phyloP scores from a whole-genome alignment of 169 alveolate genomes.

The Eimeria nieschulzi region DNA sequence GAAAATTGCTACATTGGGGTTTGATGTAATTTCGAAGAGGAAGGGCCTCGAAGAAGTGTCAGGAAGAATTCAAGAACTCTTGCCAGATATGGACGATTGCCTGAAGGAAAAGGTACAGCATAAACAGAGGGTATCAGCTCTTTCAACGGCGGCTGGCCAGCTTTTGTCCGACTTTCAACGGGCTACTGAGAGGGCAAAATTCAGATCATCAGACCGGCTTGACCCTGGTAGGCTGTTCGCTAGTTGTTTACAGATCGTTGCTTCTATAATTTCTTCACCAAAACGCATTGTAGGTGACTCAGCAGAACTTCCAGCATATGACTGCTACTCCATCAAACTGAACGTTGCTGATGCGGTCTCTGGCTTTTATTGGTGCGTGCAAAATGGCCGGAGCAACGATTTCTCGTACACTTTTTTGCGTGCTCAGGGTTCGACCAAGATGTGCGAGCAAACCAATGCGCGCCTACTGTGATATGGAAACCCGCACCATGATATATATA shows the following conservation, averaged over 20 bases:
- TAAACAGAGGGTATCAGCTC: slow-evolving; percentile 76
- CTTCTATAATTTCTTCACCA: background rate
- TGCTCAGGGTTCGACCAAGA: slow-evolving; percentile 84
- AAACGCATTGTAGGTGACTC: slow-evolving; percentile 85
- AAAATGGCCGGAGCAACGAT: background rate
- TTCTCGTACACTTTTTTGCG: background rate
- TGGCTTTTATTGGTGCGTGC: slow-evolving; percentile 90
- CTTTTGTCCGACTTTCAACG: slow-evolving; percentile 51
- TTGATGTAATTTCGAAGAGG: slow-evolving; percentile 84
- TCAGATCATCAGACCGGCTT: slow-evolving; percentile 70
- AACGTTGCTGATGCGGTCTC: slow-evolving; percentile 82
- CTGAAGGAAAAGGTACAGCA: slow-evolving; percentile 81
- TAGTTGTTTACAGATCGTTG: background rate
- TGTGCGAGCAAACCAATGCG: slow-evolving; percentile 89
- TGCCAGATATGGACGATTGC: slow-evolving; percentile 85
- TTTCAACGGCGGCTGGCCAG: background rate
- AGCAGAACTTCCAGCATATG: slow-evolving; percentile 88
- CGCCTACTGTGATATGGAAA: slow-evolving; percentile 90
- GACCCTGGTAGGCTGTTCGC: background rate
- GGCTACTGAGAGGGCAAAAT: slow-evolving; percentile 80
- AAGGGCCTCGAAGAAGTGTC: slow-evolving; percentile 82
- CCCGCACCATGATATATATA: slow-evolving; percentile 83
- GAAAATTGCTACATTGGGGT: slow-evolving; percentile 84
- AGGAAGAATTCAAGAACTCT: slow-evolving; percentile 83
- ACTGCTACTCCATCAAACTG: slow-evolving; percentile 86